Base-by-base conservation (phyloP, 2,329 filamentous ascomycete species). In the Immersiporthe knoxdaviesiana region DNA sequence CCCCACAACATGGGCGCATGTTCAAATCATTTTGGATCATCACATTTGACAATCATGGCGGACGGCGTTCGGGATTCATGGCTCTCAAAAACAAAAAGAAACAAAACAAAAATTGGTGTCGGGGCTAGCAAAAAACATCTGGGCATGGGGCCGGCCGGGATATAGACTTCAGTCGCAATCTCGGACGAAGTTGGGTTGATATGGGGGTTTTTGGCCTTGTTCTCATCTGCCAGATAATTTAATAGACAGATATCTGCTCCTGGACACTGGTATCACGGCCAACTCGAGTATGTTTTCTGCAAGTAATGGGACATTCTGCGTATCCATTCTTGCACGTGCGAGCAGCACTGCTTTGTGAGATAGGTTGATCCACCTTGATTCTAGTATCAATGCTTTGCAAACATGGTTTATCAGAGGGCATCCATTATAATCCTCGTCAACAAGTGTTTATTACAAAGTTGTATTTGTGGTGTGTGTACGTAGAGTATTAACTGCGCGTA, bases 381-480 rank as follows among this genome's bases (percentile, higher is more conserved):
- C n/a, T n/a, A 44, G 41, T 54, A 14, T 27, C n/a, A 2, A 54
- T 4, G 50, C 50, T 12, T 27, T 11, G 0, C 4, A 24, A 54
- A 27, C n/a, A 54, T 54, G 24, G 12, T n/a, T n/a, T n/a, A n/a
- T n/a, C n/a, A n/a, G n/a, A n/a, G n/a, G n/a, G n/a, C n/a, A n/a
- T n/a, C n/a, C n/a, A n/a, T n/a, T n/a, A n/a, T n/a, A n/a, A n/a
- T n/a, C n/a, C n/a, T n/a, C n/a, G n/a, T n/a, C n/a, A n/a, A 30
- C 1, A 6, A 59, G 6, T 58, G n/a, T 37, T n/a, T 18, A 65
- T 65, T 59, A 59, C 52, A 4, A 39, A 3, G 24, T 11, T 37
- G 30, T 65, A 58, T 35, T 35, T 21, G 62, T 27, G 24, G 18
- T 64, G 21, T 65, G 52, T 65, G 21, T 68, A 68, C 66, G 47